Conservation (phyloP, 208 protist genomes). For the Tritrichomonas foetus region DNA sequence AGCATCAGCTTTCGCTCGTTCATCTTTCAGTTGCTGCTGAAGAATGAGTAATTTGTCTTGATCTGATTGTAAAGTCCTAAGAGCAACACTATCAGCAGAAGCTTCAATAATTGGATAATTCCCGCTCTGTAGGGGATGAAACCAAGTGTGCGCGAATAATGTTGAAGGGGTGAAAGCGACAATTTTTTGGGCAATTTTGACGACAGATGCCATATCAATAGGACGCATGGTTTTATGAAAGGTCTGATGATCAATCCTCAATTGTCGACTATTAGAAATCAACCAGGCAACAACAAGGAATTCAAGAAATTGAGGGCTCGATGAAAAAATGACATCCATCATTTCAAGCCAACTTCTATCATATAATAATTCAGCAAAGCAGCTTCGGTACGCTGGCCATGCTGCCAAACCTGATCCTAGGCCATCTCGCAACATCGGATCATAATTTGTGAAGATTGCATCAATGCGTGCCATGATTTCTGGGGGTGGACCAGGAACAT, state of each 20-base stretch:
- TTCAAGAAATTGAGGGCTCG: not conserved
- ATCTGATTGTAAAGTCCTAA: not conserved
- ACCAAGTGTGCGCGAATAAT: not conserved
- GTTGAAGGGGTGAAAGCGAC: not conserved
- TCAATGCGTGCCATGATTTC: not conserved
- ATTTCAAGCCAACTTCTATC: not conserved
- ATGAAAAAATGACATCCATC: constrained; percentile 34
- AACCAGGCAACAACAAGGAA: constrained; percentile 36
- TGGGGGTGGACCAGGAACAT: not conserved
- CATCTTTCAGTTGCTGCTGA: not conserved
- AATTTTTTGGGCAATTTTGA: not conserved
- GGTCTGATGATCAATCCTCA: not conserved
- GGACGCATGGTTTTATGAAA: not conserved
- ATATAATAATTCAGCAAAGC: constrained; percentile 9
- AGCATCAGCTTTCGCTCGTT: not conserved
- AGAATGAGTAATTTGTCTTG: not conserved
- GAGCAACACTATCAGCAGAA: not conserved
- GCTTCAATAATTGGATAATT: not conserved
- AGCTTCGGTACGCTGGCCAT: not conserved
- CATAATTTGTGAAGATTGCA: not conserved
- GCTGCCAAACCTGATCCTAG: not conserved
- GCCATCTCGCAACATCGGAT: not conserved
- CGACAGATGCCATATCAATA: not conserved
- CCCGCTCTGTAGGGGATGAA: not conserved
- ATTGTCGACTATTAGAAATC: not conserved